Evolutionary conservation across 768 basidiomycete genomes (phyloP), one percentile per base, ranked within the genome.

Genomic region (Leccinum ochraceum): DNA sequence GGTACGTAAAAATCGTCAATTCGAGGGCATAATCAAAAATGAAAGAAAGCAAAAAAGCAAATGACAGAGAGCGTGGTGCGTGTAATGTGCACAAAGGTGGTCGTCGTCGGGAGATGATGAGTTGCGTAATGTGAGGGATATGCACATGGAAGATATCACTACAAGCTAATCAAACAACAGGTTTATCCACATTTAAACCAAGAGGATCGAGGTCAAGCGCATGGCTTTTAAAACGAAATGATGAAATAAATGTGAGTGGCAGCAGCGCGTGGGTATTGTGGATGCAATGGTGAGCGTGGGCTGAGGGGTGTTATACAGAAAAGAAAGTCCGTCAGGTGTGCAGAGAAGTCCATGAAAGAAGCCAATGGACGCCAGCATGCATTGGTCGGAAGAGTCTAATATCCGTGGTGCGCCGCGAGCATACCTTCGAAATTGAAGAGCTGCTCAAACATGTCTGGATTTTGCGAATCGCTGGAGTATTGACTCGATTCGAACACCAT

Each of bases 371-470:
- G 74, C 73, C 73, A 69, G 73, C 73, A 75, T 74, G 56, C 73
- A 74, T 74, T 74, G 74, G 73, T 62, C 44, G 37, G 53, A 62
- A 54, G 55, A 56, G 48, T 63, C 69, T 75, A 74, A 62, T 71
- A 74, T 57, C 72, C 74, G 60, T 74, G 69, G 58, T 67, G 69
- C 37, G 62, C 62, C 14, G 65, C 63, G 49, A 74, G 74, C 76
- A 77, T 75, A 64, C 66, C 66, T 3, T 76, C 76, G 58, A 76
- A 73, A 37, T 75, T 63, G 68, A 77, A 79, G 37, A 78, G 60
- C 55, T 72, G 72, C 63, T 74, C 70, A 60, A 75, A 79, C 48
- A 68, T 63, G 63, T 79, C 76, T 37, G 69, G 74, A 57, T 63
- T 73, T 56, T 75, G 71, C 56, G 66, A 60, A 53, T 68, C 68